Evolutionary conservation across 2,329 filamentous ascomycete species (phyloP).

Genomic region (Pseudogymnoascus sp.): DNA sequence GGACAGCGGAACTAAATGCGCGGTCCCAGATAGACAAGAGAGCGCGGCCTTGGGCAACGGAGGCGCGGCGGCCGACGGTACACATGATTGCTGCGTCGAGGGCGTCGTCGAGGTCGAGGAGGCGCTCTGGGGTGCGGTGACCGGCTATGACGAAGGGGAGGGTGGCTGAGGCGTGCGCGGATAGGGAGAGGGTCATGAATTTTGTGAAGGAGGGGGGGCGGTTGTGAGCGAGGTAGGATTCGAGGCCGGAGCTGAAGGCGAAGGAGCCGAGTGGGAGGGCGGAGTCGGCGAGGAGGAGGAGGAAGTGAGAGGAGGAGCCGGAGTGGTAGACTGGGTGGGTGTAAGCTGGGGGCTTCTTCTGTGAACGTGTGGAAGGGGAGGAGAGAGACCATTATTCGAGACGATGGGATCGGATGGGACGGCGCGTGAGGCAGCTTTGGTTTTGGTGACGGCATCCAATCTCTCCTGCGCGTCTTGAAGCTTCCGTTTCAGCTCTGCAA

Average conservation of each 20-base stretch:
- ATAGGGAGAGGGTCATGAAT: constrained; percentile 65
- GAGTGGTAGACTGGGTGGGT: constrained; percentile 17
- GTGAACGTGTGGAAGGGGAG: background rate
- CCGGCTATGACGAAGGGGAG: constrained; percentile 69
- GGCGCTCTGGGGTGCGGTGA: constrained; percentile 45
- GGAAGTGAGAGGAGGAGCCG: constrained; percentile 46
- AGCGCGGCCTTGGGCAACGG: constrained; percentile 67
- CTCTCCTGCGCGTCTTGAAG: constrained; percentile 36
- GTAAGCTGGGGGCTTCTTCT: constrained; percentile 11
- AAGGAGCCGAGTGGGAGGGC: constrained; percentile 79
- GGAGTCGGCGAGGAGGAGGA: constrained; percentile 73
- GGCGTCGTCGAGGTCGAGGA: constrained; percentile 61
- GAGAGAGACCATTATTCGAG: constrained; percentile 18
- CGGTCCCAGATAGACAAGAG: constrained; percentile 70
- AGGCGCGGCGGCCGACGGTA: constrained; percentile 70
- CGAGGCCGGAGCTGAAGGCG: constrained; percentile 74
- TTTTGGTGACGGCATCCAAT: constrained; percentile 30
- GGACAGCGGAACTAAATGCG: constrained; percentile 45
- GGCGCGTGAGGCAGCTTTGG: constrained; percentile 19
- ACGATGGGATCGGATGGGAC: constrained; percentile 15
- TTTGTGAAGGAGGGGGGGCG: constrained; percentile 46
- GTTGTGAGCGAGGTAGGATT: constrained; percentile 72
- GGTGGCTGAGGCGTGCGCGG: constrained; percentile 63
- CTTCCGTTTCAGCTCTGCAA: constrained; percentile 47
- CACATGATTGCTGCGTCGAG: constrained; percentile 72